phyloP scores from a whole-genome alignment of 2,329 filamentous ascomycete genomes.

The Cryphonectria naterciae region DNA sequence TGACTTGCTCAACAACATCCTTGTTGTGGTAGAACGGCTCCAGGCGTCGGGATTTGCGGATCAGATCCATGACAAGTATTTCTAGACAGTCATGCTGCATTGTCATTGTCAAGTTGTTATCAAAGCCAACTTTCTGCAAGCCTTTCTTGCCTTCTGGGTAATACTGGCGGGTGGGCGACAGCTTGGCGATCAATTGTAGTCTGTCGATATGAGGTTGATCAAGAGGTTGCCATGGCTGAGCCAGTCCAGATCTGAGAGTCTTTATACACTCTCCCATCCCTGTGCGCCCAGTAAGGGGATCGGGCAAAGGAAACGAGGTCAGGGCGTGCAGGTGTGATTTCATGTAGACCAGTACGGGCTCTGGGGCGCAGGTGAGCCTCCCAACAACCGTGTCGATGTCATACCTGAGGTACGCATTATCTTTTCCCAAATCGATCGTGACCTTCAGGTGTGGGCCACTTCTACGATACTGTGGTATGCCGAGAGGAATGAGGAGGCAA shows the following conservation, averaged over 20 bases:
- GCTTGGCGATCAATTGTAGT: slow-evolving; percentile 32
- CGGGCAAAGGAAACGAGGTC: slow-evolving; percentile 62
- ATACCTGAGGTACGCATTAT: slow-evolving; percentile 52
- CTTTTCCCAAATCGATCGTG: slow-evolving; percentile 35
- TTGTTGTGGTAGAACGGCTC: slow-evolving; percentile 29
- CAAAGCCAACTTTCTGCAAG: slow-evolving; percentile 44
- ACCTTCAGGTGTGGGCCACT: slow-evolving; percentile 49
- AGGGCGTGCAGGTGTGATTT: slow-evolving; percentile 64
- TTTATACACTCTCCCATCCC: slow-evolving; percentile 64
- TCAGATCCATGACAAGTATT: slow-evolving; percentile 36
- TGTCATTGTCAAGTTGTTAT: slow-evolving; percentile 35
- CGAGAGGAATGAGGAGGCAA: slow-evolving; percentile 59
- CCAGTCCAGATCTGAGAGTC: slow-evolving; percentile 52
- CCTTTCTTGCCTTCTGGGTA: slow-evolving; percentile 42
- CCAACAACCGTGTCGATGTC: slow-evolving; percentile 58
- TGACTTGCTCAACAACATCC: background rate
- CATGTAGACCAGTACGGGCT: slow-evolving; percentile 56
- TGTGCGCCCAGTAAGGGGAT: slow-evolving; percentile 60
- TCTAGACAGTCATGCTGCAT: slow-evolving; percentile 46
- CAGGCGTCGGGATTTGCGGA: slow-evolving; percentile 38
- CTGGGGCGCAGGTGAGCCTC: slow-evolving; percentile 59
- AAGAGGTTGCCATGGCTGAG: slow-evolving; percentile 53
- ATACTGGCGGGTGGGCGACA: slow-evolving; percentile 40
- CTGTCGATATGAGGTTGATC: background rate
- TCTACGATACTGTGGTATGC: slow-evolving; percentile 38